phyloP scores from a whole-genome alignment of 2,329 filamentous ascomycete genomes.

The Cytospora schulzeri region DNA sequence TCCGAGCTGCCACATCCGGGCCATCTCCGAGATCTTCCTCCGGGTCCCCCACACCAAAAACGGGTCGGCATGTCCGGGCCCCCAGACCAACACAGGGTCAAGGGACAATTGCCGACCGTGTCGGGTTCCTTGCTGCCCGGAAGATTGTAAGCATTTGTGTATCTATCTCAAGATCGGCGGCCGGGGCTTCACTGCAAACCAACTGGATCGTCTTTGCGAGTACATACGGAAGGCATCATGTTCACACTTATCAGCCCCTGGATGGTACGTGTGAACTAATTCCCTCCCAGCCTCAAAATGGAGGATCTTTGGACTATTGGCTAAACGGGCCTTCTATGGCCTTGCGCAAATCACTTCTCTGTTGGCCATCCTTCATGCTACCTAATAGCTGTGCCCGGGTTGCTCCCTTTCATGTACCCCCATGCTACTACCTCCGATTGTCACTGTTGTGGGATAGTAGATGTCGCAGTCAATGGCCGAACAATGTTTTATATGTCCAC shows the following conservation, averaged over 20 bases:
- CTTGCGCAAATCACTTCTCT: not conserved
- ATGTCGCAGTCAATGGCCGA: not conserved
- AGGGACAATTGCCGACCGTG: not conserved
- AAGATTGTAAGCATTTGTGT: not conserved
- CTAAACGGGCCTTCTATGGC: not conserved
- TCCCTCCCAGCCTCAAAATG: too few species aligned
- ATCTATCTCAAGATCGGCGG: not conserved
- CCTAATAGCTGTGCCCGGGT: not conserved
- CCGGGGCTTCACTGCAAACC: not conserved
- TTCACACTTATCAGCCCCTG: not conserved
- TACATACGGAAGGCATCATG: not conserved
- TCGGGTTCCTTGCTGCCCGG: not conserved
- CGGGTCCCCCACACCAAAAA: not conserved
- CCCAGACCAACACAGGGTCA: not conserved
- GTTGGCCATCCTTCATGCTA: not conserved
- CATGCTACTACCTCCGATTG: not conserved
- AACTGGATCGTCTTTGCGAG: not conserved
- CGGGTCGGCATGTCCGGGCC: slow-evolving; percentile 3
- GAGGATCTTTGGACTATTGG: not conserved
- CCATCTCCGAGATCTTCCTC: slow-evolving; percentile 10
- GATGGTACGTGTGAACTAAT: too few species aligned
- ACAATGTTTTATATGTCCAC: not conserved
- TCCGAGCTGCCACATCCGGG: slow-evolving; percentile 9
- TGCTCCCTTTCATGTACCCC: not conserved
- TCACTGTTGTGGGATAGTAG: not conserved